phyloP scores from a whole-genome alignment of 768 basidiomycete genomes.

The Tylopilus subfusipes region DNA sequence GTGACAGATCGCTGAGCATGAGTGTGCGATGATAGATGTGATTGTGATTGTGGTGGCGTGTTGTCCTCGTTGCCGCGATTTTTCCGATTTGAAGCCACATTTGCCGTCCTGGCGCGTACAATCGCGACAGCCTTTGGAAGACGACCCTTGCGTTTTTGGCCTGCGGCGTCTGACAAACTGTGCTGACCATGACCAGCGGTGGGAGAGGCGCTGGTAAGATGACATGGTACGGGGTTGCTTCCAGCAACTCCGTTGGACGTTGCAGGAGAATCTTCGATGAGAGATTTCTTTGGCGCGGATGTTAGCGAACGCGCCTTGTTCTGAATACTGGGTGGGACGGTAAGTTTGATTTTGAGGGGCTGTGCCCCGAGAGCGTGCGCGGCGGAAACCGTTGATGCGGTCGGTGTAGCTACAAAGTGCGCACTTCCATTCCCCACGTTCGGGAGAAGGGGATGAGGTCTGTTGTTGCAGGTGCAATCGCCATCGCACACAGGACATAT shows the following conservation, averaged over 20 bases:
- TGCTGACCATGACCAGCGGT: slow-evolving; percentile 28
- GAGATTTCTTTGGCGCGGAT: slow-evolving; percentile 30
- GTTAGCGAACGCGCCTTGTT: slow-evolving; percentile 37
- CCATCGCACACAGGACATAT: slow-evolving; percentile 91
- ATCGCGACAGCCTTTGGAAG: slow-evolving; percentile 47
- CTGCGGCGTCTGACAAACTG: slow-evolving; percentile 11
- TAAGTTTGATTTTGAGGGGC: slow-evolving; percentile 70
- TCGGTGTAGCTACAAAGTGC: slow-evolving; percentile 37
- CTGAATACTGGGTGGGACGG: slow-evolving; percentile 55
- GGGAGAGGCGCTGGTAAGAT: slow-evolving; percentile 19
- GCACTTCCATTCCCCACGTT: slow-evolving; percentile 32
- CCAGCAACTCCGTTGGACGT: slow-evolving; percentile 39
- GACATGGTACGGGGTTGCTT: slow-evolving; percentile 17
- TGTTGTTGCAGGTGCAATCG: slow-evolving; percentile 74
- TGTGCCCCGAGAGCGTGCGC: slow-evolving; percentile 27
- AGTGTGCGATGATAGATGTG: slow-evolving; percentile 30
- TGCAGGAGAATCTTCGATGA: slow-evolving; percentile 23
- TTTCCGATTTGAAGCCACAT: slow-evolving; percentile 20
- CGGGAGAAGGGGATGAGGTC: slow-evolving; percentile 34
- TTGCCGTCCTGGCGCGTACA: slow-evolving; percentile 26
- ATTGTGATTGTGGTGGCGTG: slow-evolving; percentile 37
- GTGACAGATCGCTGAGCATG: slow-evolving; percentile 18
- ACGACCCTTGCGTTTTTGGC: slow-evolving; percentile 52
- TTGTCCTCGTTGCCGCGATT: slow-evolving; percentile 31
- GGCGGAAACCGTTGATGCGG: slow-evolving; percentile 36